phyloP scores from a whole-genome alignment of 805 yeast genomes.

The Nematodospora valgi region DNA sequence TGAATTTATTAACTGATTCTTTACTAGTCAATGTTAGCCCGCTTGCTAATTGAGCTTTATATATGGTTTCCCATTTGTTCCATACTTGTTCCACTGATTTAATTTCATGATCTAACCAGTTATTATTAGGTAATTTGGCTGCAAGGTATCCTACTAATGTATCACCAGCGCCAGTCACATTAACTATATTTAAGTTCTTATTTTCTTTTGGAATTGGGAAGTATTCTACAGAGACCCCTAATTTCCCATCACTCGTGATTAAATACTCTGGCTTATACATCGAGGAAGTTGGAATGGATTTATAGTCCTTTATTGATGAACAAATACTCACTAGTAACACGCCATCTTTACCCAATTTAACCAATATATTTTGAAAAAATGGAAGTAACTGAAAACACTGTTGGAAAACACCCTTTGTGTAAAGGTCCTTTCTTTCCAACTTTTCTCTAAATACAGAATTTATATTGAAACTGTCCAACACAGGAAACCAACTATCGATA shows the following conservation, averaged over 20 bases:
- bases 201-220: slow-evolving; percentile 43
- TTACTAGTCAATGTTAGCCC: slow-evolving; percentile 23
- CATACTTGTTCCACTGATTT: slow-evolving; percentile 31
- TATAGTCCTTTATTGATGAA: slow-evolving; percentile 28
- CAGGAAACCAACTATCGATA: slow-evolving; percentile 73
- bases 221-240: slow-evolving; percentile 61
- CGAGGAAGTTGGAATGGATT: slow-evolving; percentile 32
- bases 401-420: slow-evolving; percentile 51
- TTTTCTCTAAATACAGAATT: slow-evolving; percentile 31
- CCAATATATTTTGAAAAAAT: slow-evolving; percentile 58
- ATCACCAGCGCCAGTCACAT: slow-evolving; percentile 91
- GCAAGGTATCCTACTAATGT: slow-evolving; percentile 65
- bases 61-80: slow-evolving; percentile 31
- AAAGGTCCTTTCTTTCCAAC: slow-evolving; percentile 36
- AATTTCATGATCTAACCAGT: slow-evolving; percentile 25
- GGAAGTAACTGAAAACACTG: slow-evolving; percentile 73
- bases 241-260: slow-evolving; percentile 15
- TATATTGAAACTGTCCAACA: slow-evolving; percentile 49
- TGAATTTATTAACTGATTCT: slow-evolving; percentile 24
- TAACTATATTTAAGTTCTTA: slow-evolving; percentile 36
- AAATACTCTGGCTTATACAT: slow-evolving; percentile 21
- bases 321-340: slow-evolving; percentile 41
- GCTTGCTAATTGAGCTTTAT: slow-evolving; percentile 40
- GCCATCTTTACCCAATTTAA: slow-evolving; percentile 70
- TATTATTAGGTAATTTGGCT: slow-evolving; percentile 21